A percentile compares a stretch with the other conserved stretches of the same genome.
Conservation (phyloP, 2,329 filamentous ascomycete genomes). For the Pestalotiopsis sp. region DNA sequence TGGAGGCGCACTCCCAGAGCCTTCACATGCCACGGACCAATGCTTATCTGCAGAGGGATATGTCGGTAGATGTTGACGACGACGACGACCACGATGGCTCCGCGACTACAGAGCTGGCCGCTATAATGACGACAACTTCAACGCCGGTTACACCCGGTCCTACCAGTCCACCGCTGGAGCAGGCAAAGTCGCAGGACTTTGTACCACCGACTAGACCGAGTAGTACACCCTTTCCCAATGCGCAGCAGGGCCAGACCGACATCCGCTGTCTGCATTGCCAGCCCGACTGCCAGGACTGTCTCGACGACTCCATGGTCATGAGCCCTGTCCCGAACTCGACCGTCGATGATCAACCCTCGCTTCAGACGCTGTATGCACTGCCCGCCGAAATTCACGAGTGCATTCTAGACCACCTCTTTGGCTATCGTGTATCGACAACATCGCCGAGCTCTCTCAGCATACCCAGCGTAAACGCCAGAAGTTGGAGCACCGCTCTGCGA, state of each 20-base stretch:
- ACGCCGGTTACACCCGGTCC: conserved; percentile 59
- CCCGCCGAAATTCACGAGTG: conserved; percentile 74
- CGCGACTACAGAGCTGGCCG: conserved; percentile 44
- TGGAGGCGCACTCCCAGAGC: conserved; percentile 26
- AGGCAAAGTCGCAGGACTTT: conserved; percentile 49
- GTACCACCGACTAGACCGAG: conserved; percentile 56
- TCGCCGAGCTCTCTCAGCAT: conserved; percentile 58
- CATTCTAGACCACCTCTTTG: conserved; percentile 73
- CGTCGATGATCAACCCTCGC: conserved; percentile 30
- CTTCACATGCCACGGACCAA: conserved; percentile 28
- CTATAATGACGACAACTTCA: conserved; percentile 51
- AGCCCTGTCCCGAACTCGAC: conserved; percentile 26
- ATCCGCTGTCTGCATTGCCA: conserved; percentile 44
- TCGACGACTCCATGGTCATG: conserved; percentile 28
- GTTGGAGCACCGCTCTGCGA: conserved; percentile 67
- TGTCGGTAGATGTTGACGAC: conserved; percentile 27
- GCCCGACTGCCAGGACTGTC: conserved; percentile 30
- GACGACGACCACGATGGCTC: conserved; percentile 39
- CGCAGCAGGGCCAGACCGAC: conserved; percentile 50
- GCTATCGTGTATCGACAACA: conserved; percentile 65
- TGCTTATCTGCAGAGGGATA: conserved; percentile 28
- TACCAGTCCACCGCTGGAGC: conserved; percentile 53
- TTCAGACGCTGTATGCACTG: conserved; percentile 52
- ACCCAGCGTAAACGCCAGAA: conserved; percentile 52
- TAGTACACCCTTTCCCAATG: conserved; percentile 62